Percentiles rank a stretch among this genome's conserved stretches.
These are phyloP conservation scores for Phylloporus sp. DNA, from an alignment of 768 basidiomycete genomes.

Conservation along the genomic window DNA sequence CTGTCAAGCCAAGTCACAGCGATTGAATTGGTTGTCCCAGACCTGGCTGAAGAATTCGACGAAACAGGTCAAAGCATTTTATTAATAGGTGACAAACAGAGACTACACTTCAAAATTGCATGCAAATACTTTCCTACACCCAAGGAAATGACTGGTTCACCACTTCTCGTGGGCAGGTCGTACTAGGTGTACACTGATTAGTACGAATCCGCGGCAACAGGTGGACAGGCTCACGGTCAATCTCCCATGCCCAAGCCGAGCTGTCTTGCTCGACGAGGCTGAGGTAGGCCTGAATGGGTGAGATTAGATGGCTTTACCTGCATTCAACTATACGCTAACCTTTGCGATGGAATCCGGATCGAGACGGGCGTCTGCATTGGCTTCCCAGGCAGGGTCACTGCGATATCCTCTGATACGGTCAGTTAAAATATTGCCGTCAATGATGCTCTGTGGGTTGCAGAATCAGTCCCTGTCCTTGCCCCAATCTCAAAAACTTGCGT, in stretches of 20 bases:
- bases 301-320: not conserved
- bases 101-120: too few relatives aligned
- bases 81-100: too few relatives aligned
- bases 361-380: slow-evolving; percentile 47
- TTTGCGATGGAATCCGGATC: slow-evolving; percentile 67
- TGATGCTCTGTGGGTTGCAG: slow-evolving; percentile 46
- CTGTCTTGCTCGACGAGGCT: slow-evolving; percentile 65
- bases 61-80: too few relatives aligned
- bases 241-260: slow-evolving; percentile 76
- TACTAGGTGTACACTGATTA: slow-evolving; percentile 25
- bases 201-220: not conserved
- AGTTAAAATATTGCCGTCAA: slow-evolving; percentile 58
- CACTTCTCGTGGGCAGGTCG: slow-evolving; percentile 55
- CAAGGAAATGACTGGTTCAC: slow-evolving; percentile 25
- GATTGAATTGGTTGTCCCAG: too few relatives aligned
- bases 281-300: slow-evolving; percentile 50
- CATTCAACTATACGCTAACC: slow-evolving; percentile 35
- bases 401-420: slow-evolving; percentile 30
- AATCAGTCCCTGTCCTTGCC: not conserved
- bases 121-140: not conserved
- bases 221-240: slow-evolving; percentile 54
- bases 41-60: too few relatives aligned
- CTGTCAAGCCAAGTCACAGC: too few relatives aligned
- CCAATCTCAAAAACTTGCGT: slow-evolving; percentile 42
- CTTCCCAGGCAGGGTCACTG: slow-evolving; percentile 38